Conservation (phyloP, 139 green algal species). For the Chlamydomonas schloesseri region DNA sequence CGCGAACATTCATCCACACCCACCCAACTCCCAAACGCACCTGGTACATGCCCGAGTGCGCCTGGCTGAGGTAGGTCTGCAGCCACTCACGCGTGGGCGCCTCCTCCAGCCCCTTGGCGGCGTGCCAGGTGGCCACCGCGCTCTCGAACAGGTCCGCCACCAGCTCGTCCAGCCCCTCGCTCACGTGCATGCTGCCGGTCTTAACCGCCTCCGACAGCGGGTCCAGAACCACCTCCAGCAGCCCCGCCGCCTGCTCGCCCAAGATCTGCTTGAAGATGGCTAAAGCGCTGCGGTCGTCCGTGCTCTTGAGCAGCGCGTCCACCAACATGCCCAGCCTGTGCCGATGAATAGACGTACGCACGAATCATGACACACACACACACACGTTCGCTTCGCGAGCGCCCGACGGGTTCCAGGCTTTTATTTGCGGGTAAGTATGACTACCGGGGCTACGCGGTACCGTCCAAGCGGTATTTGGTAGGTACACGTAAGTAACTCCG, state of each 20-base stretch:
- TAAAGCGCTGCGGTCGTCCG: not conserved
- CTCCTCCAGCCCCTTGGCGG: not conserved
- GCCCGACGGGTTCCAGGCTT: no score
- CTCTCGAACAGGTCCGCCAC: not conserved
- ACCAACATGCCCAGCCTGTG: slow-evolving; percentile 26
- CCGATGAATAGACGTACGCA: not conserved
- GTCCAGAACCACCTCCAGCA: slow-evolving; percentile 5
- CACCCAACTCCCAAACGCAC: not conserved
- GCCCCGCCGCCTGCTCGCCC: not conserved
- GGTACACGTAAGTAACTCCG: no score
- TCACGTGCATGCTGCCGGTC: not conserved
- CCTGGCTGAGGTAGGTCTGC: not conserved
- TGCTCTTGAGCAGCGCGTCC: slow-evolving; percentile 19
- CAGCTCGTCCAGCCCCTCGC: not conserved
- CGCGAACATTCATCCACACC: not conserved
- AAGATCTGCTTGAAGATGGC: slow-evolving; percentile 37
- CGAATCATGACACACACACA: not conserved
- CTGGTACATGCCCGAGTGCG: not conserved
- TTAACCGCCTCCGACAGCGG: no score
- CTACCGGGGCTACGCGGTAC: no score
- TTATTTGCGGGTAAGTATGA: no score
- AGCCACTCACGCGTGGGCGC: not conserved
- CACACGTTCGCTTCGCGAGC: no score
- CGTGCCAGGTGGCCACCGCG: slow-evolving; percentile 1
- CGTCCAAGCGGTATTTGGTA: no score